Evolutionary conservation across 768 basidiomycete species (phyloP).

Genomic region (Amanita exitialis): DNA sequence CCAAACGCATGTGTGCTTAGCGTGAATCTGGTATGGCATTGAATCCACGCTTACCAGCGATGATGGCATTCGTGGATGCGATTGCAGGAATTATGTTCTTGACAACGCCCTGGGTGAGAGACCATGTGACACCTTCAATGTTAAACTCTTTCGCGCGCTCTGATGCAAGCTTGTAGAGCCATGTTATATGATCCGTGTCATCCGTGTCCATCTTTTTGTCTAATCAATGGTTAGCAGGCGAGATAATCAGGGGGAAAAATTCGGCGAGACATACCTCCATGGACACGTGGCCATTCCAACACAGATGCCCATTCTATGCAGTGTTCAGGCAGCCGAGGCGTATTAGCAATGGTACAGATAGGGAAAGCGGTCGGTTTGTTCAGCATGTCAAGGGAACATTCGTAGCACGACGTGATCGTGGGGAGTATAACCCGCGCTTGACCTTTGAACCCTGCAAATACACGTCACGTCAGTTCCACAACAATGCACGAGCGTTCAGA

Average conservation of each 20-base stretch:
- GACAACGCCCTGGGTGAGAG: conserved; percentile 94
- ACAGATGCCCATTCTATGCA: conserved; percentile 99
- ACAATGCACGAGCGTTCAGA: not conserved
- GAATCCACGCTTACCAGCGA: conserved; percentile 54
- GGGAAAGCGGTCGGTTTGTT: conserved; percentile 97
- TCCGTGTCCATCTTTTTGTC: conserved; percentile 97
- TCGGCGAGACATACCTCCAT: conserved; percentile 50
- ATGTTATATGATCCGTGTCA: conserved; percentile 92
- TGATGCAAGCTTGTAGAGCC: conserved; percentile 78
- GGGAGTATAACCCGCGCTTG: conserved; percentile 97
- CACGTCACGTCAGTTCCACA: not conserved
- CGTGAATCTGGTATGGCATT: not conserved
- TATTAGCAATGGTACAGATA: conserved; percentile 98
- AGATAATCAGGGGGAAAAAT: too few relatives aligned
- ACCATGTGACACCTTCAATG: conserved; percentile 98
- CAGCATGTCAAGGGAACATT: conserved; percentile 96
- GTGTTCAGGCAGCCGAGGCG: conserved; percentile 94
- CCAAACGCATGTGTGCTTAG: not conserved
- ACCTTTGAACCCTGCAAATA: conserved; percentile 84
- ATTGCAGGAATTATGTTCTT: conserved; percentile 99
- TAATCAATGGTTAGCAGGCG: conserved; percentile 15
- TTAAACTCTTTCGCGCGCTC: conserved; percentile 88
- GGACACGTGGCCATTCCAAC: conserved; percentile 93
- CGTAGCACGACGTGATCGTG: conserved; percentile 92
- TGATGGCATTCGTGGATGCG: conserved; percentile 96